These are phyloP conservation scores for Dissophora ornata DNA, from an alignment of 192 early-diverging fungal genomes.

Conservation along the genomic window DNA sequence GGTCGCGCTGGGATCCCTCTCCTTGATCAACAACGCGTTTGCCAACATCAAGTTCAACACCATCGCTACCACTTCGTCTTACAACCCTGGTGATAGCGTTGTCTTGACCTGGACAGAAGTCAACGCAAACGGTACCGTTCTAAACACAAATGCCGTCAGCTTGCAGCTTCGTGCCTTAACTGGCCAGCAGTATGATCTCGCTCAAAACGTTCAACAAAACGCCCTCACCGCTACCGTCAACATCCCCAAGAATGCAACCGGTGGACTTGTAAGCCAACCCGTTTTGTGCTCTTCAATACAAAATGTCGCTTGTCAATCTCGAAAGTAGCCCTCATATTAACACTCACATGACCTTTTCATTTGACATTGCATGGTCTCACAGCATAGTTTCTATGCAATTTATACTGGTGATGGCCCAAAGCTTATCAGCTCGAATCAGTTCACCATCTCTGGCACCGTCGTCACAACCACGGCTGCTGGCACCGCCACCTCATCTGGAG, in stretches of 20 bases:
- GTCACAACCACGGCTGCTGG: neutral
- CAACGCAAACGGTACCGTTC: neutral
- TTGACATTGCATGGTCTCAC: too few species aligned
- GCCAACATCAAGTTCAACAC: constrained; percentile 27
- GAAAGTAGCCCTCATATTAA: too few species aligned
- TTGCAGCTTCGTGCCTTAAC: constrained; percentile 29
- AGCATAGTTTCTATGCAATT: constrained; percentile 33
- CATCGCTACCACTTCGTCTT: neutral
- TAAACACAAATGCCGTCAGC: constrained; percentile 19
- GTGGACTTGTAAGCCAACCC: constrained; percentile 20
- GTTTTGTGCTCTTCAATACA: too few species aligned
- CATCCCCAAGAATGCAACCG: constrained; percentile 23
- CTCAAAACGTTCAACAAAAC: neutral
- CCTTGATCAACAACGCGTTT: constrained; percentile 8
- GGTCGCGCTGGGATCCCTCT: constrained; percentile 4
- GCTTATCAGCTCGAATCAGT: constrained; percentile 19
- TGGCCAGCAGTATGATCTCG: constrained; percentile 24
- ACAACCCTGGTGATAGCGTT: constrained; percentile 24
- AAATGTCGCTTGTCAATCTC: too few species aligned
- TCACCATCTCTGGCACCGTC: constrained; percentile 18
- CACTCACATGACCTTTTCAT: too few species aligned
- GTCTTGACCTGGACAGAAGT: constrained; percentile 12
- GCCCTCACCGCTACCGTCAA: neutral
- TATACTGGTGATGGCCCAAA: constrained; percentile 8
- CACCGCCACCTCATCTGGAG: neutral